A percentile compares a stretch with the other conserved stretches of the same genome.
phyloP scores from a whole-genome alignment of 768 basidiomycete species.

The Naganishia randhawae region DNA sequence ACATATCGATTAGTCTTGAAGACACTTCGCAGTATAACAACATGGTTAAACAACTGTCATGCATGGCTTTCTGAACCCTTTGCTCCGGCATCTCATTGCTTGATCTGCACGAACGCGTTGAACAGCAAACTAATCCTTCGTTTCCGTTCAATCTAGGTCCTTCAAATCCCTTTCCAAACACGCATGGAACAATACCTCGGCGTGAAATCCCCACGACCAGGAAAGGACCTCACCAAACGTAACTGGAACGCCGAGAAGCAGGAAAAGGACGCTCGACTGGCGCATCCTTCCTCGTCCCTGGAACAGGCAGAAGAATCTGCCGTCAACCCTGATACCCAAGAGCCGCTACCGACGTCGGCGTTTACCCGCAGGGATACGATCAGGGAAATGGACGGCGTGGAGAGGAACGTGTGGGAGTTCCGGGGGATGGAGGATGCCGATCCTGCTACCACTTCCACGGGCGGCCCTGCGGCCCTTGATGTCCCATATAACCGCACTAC shows the following conservation, averaged over 20 bases:
- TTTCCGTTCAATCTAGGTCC: conserved; percentile 42
- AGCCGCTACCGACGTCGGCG: conserved; percentile 3
- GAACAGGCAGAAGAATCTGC: conserved; percentile 43
- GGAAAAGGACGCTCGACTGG: conserved; percentile 29
- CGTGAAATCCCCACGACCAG: conserved; percentile 48
- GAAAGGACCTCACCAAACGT: conserved; percentile 26
- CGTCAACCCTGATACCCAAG: background rate
- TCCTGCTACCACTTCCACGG: background rate
- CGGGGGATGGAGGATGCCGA: conserved; percentile 36
- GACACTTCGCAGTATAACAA: conserved; percentile 39
- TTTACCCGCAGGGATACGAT: conserved; percentile 28
- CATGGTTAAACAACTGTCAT: conserved; percentile 51
- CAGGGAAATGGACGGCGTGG: conserved; percentile 32
- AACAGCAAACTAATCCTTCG: background rate
- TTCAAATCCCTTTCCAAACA: conserved; percentile 73
- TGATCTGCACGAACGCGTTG: background rate
- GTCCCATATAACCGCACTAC: conserved; percentile 26
- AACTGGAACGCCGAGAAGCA: conserved; percentile 26
- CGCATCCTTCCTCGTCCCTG: conserved; percentile 33
- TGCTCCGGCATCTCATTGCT: conserved; percentile 11
- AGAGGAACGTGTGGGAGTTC: conserved; percentile 46
- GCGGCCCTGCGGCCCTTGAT: conserved; percentile 17
- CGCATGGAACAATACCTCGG: conserved; percentile 80
- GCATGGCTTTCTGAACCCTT: conserved; percentile 53
- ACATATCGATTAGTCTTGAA: conserved; percentile 74